phyloP scores from a whole-genome alignment of 2,329 filamentous ascomycete genomes.

The Botryotinia calthae region DNA sequence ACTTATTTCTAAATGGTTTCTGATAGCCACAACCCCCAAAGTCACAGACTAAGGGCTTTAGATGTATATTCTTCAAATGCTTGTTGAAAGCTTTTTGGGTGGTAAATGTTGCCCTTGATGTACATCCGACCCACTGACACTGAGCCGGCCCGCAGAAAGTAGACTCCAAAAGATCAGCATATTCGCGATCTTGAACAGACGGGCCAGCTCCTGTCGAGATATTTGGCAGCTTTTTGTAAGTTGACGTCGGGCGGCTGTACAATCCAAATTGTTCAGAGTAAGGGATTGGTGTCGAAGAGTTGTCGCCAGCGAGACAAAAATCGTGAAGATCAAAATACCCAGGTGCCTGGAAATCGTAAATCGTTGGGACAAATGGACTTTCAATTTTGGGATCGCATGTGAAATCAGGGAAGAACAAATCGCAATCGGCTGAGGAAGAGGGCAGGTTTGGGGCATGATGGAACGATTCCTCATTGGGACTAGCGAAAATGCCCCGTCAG shows the following conservation, averaged over 20 bases:
- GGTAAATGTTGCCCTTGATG: constrained; percentile 4
- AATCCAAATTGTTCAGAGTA: background rate
- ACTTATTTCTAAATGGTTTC: constrained; percentile 17
- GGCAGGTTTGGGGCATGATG: background rate
- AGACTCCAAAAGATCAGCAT: background rate
- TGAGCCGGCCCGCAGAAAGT: background rate
- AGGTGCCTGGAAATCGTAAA: background rate
- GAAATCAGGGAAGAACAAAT: background rate
- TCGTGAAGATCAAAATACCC: background rate
- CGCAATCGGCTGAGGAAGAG: background rate
- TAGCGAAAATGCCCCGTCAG: background rate
- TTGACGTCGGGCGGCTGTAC: background rate
- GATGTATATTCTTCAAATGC: constrained; percentile 13
- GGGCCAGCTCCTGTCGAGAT: background rate
- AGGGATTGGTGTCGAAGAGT: background rate
- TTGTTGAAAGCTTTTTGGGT: background rate
- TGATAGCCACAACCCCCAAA: constrained; percentile 2
- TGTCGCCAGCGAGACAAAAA: background rate
- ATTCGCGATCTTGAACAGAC: background rate
- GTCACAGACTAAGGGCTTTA: background rate
- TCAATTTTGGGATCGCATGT: background rate
- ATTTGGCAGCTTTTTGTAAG: background rate
- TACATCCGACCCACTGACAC: background rate
- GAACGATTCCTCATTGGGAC: constrained; percentile 1
- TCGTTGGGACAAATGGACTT: background rate